These are phyloP conservation scores for Euphorbia corollata DNA, from an alignment of 441 rosid species.

Conservation along the genomic window DNA sequence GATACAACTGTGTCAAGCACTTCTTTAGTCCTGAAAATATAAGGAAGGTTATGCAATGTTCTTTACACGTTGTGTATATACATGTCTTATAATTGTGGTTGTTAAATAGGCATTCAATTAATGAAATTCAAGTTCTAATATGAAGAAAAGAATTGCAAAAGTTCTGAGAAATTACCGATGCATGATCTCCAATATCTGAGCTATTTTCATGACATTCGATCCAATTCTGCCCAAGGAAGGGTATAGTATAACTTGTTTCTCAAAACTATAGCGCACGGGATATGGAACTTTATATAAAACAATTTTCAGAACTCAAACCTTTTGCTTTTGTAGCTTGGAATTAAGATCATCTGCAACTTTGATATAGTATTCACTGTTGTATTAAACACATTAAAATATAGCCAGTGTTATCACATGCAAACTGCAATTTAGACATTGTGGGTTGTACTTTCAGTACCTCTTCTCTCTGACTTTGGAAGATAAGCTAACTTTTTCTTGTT, in stretches of 20 bases:
- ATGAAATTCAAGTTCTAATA: neutral
- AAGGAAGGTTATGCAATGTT: neutral
- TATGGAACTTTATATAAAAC: slow-evolving; percentile 13
- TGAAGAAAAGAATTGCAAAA: neutral
- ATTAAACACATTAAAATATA: slow-evolving; percentile 15
- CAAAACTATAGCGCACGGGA: neutral
- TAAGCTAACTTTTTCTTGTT: slow-evolving; percentile 43
- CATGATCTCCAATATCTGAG: slow-evolving; percentile 25
- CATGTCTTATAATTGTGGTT: neutral
- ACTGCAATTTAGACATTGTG: slow-evolving; percentile 14
- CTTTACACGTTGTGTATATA: neutral
- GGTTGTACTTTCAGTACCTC: slow-evolving; percentile 35
- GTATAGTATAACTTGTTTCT: slow-evolving; percentile 6
- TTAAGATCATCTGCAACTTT: slow-evolving; percentile 41
- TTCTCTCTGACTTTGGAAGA: slow-evolving; percentile 40
- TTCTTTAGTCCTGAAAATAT: slow-evolving; percentile 1
- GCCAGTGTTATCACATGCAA: slow-evolving; percentile 5
- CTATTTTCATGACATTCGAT: slow-evolving; percentile 24
- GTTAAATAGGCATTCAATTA: neutral
- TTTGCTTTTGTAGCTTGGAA: slow-evolving; percentile 48
- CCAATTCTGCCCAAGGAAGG: slow-evolving; percentile 44
- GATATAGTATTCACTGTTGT: slow-evolving; percentile 45
- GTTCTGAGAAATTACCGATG: slow-evolving; percentile 27
- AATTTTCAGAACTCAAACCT: slow-evolving; percentile 33
- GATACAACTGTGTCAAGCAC: neutral